A percentile compares a stretch with the other conserved stretches of the same genome.
Evolutionary conservation across 2,329 filamentous ascomycete genomes (phyloP).

Genomic region (Aspergillus fumigatiaffinis): DNA sequence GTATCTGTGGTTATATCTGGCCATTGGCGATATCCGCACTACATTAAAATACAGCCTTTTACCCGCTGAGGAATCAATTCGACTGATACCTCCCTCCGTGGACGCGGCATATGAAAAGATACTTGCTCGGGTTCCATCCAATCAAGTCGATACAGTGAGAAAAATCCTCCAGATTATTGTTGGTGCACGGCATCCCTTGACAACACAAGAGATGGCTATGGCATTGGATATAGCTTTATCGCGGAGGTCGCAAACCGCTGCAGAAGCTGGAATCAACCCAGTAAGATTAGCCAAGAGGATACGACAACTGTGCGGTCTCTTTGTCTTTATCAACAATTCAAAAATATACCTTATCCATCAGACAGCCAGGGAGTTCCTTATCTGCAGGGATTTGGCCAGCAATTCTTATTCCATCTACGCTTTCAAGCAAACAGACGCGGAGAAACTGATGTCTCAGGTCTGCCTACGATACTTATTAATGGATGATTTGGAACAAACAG

Average conservation of each 20-base stretch:
- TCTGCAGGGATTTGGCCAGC: not conserved
- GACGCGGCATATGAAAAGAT: constrained; percentile 12
- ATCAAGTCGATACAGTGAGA: not conserved
- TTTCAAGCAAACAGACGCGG: not conserved
- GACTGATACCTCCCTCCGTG: constrained; percentile 10
- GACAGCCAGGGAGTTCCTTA: constrained; percentile 9
- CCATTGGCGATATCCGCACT: constrained; percentile 9
- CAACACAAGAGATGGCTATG: constrained; percentile 9
- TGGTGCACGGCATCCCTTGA: constrained; percentile 12
- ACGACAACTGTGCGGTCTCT: constrained; percentile 8
- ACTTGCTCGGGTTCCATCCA: constrained; percentile 2
- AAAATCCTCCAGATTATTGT: constrained; percentile 14
- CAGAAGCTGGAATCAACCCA: not conserved
- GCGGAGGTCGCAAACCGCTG: not conserved
- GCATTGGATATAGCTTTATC: constrained; percentile 6
- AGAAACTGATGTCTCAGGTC: not conserved
- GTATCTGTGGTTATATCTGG: constrained; percentile 19
- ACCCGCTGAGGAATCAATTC: constrained; percentile 8
- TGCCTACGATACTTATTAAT: not conserved
- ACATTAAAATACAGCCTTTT: constrained; percentile 7
- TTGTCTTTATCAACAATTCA: constrained; percentile 13
- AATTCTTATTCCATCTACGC: not conserved
- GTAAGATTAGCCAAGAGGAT: not conserved
- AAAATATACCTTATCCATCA: constrained; percentile 17
- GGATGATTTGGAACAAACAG: not conserved